A percentile compares a stretch with the other conserved stretches of the same genome.
phyloP scores from a whole-genome alignment of 2,329 filamentous ascomycete genomes.

The Thelonectria blattea region DNA sequence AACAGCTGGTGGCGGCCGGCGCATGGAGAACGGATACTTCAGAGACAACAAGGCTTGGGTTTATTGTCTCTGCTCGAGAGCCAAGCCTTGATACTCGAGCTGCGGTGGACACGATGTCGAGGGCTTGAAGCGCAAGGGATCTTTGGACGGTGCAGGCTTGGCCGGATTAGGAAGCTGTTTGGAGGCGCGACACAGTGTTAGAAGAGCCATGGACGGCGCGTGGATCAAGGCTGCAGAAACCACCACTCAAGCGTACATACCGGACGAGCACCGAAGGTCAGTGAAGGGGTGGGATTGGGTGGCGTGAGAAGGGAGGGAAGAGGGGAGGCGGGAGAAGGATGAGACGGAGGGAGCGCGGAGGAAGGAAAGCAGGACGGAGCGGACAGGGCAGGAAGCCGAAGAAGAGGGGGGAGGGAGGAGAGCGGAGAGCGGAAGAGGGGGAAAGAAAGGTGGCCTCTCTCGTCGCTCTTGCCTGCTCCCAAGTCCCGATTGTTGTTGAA shows the following conservation, averaged over 20 bases:
- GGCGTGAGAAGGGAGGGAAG: constrained; percentile 14
- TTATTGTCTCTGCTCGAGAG: constrained; percentile 9
- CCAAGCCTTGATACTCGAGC: constrained; percentile 9
- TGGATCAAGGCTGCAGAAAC: constrained; percentile 18
- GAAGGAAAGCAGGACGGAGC: no score
- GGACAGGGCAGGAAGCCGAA: no score
- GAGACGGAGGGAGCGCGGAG: no score
- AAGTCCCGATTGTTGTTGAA: constrained; percentile 3
- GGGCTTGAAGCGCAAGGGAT: constrained; percentile 26
- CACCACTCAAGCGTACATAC: constrained; percentile 2
- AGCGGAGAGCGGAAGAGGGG: constrained; percentile 16
- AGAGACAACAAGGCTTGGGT: constrained; percentile 5
- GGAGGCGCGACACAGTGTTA: constrained; percentile 33
- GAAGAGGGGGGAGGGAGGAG: background rate
- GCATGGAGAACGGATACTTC: background rate
- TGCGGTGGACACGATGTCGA: constrained; percentile 15
- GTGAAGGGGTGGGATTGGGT: constrained; percentile 27
- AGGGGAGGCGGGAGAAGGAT: background rate
- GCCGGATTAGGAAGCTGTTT: constrained; percentile 36
- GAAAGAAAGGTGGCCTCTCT: background rate
- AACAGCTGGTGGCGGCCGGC: constrained; percentile 4
- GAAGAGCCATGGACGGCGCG: constrained; percentile 12
- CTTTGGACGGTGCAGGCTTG: constrained; percentile 20
- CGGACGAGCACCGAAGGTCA: constrained; percentile 9
- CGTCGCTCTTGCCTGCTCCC: background rate